These are phyloP conservation scores for Aspergillus kassunensis DNA, from an alignment of 495 filamentous ascomycete species.

Conservation along the genomic window DNA sequence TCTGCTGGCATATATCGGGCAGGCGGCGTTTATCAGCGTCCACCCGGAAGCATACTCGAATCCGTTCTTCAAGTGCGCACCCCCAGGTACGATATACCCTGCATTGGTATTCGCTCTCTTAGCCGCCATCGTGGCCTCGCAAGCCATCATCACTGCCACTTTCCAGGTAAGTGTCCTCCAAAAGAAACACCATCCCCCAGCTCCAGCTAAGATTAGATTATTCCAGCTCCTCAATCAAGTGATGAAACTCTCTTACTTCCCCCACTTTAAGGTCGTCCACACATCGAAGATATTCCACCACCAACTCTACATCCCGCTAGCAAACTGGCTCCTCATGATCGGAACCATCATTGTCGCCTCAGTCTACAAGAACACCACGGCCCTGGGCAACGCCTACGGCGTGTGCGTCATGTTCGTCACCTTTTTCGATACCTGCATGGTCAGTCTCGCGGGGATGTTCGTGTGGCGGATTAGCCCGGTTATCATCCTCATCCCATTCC, in stretches of 20 bases:
- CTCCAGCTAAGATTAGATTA: neutral
- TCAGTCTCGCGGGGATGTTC: slow-evolving; percentile 61
- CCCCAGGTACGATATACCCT: slow-evolving; percentile 63
- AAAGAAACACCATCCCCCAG: neutral
- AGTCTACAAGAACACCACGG: slow-evolving; percentile 62
- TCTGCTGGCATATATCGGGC: slow-evolving; percentile 66
- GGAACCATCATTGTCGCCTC: slow-evolving; percentile 70
- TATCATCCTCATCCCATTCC: slow-evolving; percentile 57
- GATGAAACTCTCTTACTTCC: slow-evolving; percentile 72
- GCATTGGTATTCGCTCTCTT: slow-evolving; percentile 62
- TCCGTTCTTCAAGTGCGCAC: slow-evolving; percentile 66
- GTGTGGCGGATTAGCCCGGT: slow-evolving; percentile 59
- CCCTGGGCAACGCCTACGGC: slow-evolving; percentile 49
- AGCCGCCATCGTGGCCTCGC: slow-evolving; percentile 70
- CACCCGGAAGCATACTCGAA: slow-evolving; percentile 61
- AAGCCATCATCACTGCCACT: slow-evolving; percentile 72
- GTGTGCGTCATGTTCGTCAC: slow-evolving; percentile 73
- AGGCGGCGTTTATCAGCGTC: slow-evolving; percentile 65
- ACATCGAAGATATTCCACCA: slow-evolving; percentile 63
- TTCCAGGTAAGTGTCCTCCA: slow-evolving; percentile 43
- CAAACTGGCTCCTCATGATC: slow-evolving; percentile 71
- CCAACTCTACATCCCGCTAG: slow-evolving; percentile 67
- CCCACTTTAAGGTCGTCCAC: slow-evolving; percentile 65
- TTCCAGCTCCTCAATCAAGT: slow-evolving; percentile 61
- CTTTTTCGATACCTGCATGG: slow-evolving; percentile 69